These are phyloP conservation scores for Fusarium sp. DNA, from an alignment of 2,329 filamentous ascomycete genomes.

Conservation along the genomic window DNA sequence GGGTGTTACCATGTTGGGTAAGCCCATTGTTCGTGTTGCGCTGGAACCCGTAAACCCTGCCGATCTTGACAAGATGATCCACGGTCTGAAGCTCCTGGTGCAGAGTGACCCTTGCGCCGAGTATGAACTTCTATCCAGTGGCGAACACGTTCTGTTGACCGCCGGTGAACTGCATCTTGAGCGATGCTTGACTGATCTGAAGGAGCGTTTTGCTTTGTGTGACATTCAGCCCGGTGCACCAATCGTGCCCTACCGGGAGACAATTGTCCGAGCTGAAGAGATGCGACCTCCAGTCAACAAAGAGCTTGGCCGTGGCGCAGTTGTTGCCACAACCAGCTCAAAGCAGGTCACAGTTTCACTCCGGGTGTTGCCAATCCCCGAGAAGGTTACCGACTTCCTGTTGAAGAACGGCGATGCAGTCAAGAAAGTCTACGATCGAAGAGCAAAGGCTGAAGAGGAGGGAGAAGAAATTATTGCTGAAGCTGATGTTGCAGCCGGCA, in stretches of 20 bases:
- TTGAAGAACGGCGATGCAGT: slow-evolving; percentile 82
- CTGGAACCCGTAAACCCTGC: slow-evolving; percentile 92
- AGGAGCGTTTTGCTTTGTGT: slow-evolving; percentile 91
- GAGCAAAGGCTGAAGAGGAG: slow-evolving; percentile 54
- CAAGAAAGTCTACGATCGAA: slow-evolving; percentile 80
- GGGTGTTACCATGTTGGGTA: slow-evolving; percentile 80
- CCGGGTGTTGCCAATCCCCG: slow-evolving; percentile 81
- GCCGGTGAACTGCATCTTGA: slow-evolving; percentile 96
- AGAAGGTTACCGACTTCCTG: slow-evolving; percentile 84
- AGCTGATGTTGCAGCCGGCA: slow-evolving; percentile 67
- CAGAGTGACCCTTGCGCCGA: slow-evolving; percentile 96
- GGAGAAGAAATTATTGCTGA: slow-evolving; percentile 63
- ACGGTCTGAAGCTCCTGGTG: slow-evolving; percentile 84
- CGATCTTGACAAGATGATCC: slow-evolving; percentile 95
- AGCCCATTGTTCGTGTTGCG: slow-evolving; percentile 94
- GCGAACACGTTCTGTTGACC: slow-evolving; percentile 94
- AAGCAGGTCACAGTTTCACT: slow-evolving; percentile 85
- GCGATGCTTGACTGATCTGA: slow-evolving; percentile 89
- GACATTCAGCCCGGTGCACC: slow-evolving; percentile 94
- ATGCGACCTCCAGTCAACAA: slow-evolving; percentile 91
- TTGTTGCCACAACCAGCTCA: slow-evolving; percentile 80
- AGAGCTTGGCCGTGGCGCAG: slow-evolving; percentile 84
- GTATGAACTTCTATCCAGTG: slow-evolving; percentile 91
- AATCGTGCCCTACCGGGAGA: slow-evolving; percentile 96
- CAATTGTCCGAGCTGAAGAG: slow-evolving; percentile 86